Evolutionary conservation across 768 basidiomycete genomes (phyloP).

Genomic region (Macrolepiota fuliginosa): DNA sequence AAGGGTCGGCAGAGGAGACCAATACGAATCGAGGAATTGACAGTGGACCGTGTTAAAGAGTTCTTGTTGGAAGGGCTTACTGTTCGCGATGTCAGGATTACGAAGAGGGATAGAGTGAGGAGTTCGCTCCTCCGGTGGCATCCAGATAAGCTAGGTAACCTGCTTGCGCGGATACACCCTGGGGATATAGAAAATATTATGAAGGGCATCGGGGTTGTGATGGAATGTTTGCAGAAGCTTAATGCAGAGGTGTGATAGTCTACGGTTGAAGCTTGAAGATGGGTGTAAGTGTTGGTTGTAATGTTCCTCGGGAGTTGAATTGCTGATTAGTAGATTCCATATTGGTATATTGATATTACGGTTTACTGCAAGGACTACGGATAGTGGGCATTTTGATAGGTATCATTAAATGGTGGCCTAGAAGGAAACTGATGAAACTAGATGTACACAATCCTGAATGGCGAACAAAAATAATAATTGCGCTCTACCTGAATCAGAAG

Average conservation of each 20-base stretch:
- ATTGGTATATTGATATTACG: not conserved
- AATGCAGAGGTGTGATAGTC: constrained; percentile 15
- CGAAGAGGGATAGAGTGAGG: constrained; percentile 53
- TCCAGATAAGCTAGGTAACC: constrained; percentile 55
- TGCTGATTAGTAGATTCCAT: not conserved
- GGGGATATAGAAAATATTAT: constrained; percentile 44
- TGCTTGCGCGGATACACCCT: constrained; percentile 40
- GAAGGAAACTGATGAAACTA: constrained; percentile 23
- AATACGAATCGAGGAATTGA: constrained; percentile 31
- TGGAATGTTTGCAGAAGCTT: constrained; percentile 30
- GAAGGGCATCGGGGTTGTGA: constrained; percentile 45
- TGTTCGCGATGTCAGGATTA: constrained; percentile 38
- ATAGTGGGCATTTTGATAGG: not conserved
- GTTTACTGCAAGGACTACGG: too few relatives aligned
- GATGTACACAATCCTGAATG: not conserved
- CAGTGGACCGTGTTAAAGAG: constrained; percentile 35
- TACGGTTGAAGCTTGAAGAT: too few relatives aligned
- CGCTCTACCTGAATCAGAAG: not conserved
- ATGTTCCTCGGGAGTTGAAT: not conserved
- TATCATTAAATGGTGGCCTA: constrained; percentile 6
- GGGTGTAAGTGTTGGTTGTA: not conserved
- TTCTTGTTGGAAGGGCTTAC: constrained; percentile 49
- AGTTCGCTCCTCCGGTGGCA: constrained; percentile 66
- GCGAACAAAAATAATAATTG: not conserved
- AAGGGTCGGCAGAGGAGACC: constrained; percentile 5